A percentile compares a stretch with the other conserved stretches of the same genome.
Evolutionary conservation across 2,329 filamentous ascomycete genomes (phyloP).

Genomic region (Geosmithia flava): DNA sequence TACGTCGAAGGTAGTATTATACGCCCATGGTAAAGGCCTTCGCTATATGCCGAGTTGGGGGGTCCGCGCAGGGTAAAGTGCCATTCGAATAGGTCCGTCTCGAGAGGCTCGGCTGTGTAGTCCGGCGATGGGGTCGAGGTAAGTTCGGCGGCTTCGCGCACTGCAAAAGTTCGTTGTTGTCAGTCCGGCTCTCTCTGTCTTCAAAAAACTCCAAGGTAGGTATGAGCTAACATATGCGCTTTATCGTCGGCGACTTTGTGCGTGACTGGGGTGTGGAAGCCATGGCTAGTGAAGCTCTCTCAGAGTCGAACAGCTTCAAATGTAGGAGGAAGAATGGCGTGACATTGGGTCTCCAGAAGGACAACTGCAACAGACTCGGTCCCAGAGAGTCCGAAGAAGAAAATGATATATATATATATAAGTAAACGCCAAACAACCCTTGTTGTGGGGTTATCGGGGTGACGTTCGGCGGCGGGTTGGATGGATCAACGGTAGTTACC

Average conservation of each 20-base stretch:
- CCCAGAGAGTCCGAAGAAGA: neutral
- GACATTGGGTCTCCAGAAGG: neutral
- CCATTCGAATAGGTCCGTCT: slow-evolving; percentile 93
- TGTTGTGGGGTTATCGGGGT: neutral
- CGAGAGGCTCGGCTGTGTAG: slow-evolving; percentile 74
- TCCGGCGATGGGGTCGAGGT: slow-evolving; percentile 68
- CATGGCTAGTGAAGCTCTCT: slow-evolving; percentile 13
- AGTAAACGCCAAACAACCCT: neutral
- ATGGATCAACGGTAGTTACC: no score
- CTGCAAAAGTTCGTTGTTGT: slow-evolving; percentile 22
- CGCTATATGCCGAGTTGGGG: slow-evolving; percentile 64
- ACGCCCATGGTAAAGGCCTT: slow-evolving; percentile 87
- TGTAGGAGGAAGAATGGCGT: neutral
- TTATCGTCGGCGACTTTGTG: slow-evolving; percentile 71
- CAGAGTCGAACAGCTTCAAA: neutral
- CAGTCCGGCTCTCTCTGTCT: neutral
- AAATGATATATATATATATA: no score
- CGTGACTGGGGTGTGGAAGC: slow-evolving; percentile 40
- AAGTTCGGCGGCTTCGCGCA: slow-evolving; percentile 86
- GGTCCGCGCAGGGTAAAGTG: slow-evolving; percentile 95
- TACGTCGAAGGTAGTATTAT: slow-evolving; percentile 85
- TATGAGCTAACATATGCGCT: slow-evolving; percentile 57
- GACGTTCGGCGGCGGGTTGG: neutral
- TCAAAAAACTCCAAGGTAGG: neutral
- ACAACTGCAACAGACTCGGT: neutral